Evolutionary conservation across 2,329 filamentous ascomycete genomes (phyloP).

Genomic region (Pyrenochaeta sp.): DNA sequence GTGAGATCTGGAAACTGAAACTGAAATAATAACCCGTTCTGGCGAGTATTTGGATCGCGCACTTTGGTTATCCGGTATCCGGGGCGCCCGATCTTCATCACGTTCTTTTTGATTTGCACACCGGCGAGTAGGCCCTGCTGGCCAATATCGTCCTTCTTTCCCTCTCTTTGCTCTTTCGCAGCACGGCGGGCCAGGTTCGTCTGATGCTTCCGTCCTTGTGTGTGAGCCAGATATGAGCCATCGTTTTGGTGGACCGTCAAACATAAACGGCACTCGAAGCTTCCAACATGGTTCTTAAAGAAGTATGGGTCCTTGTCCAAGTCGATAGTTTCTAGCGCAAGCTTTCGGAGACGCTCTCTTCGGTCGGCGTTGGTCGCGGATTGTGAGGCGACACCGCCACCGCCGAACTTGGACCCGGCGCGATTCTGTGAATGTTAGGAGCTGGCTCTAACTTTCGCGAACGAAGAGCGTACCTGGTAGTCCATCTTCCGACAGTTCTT

Average conservation of each 20-base stretch:
- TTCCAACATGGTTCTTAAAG: constrained; percentile 99
- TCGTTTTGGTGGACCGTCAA: constrained; percentile 99
- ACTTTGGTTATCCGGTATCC: constrained; percentile 99
- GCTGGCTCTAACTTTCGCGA: constrained; percentile 8
- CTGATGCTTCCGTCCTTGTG: constrained; percentile 98
- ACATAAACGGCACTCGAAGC: constrained; percentile 96
- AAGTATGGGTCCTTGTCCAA: constrained; percentile 99
- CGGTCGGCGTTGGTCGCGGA: constrained; percentile 96
- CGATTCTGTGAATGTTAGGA: constrained; percentile 71
- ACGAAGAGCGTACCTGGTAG: constrained; percentile 55
- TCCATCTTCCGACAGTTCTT: constrained; percentile 51
- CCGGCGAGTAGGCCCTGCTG: constrained; percentile 79
- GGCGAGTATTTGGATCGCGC: constrained; percentile 84
- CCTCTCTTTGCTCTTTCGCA: constrained; percentile 93
- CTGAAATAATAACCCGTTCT: constrained; percentile 94
- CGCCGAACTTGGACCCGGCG: constrained; percentile 96
- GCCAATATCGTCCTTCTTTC: constrained; percentile 72
- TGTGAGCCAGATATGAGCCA: constrained; percentile 97
- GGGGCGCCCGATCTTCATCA: constrained; percentile 93
- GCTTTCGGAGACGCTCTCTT: constrained; percentile 94
- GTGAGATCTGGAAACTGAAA: constrained; percentile 93
- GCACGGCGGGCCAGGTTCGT: constrained; percentile 96
- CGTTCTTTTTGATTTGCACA: constrained; percentile 74
- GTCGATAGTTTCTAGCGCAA: constrained; percentile 98
- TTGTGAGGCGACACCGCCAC: constrained; percentile 92